Evolutionary conservation across 345 rosid genomes (phyloP).

Genomic region (Arabidopsis thaliana): TAIR10.1 NC_003071.7:12478501-12479000

Average conservation of each 20-base stretch:
- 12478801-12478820: neutral
- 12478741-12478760: conserved; percentile 23
- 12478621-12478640: conserved; percentile 15
- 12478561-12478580: conserved; percentile 87
- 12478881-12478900: conserved; percentile 56
- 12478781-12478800: conserved; percentile 9
- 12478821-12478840: neutral
- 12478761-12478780: neutral
- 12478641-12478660: neutral
- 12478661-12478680: neutral
- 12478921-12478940: conserved; percentile 98
- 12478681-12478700: conserved; percentile 1
- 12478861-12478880: conserved; percentile 77
- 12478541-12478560: conserved; percentile 90
- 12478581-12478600: conserved; percentile 34
- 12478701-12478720: neutral
- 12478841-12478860: conserved; percentile 64
- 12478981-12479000: conserved; percentile 94
- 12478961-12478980: conserved; percentile 92
- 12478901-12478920: conserved; percentile 85
- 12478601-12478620: conserved; percentile 2
- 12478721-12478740: neutral
- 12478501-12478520: conserved; percentile 70
- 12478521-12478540: conserved; percentile 86
- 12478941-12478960: conserved; percentile 87